A percentile compares a stretch with the other conserved stretches of the same genome.
phyloP scores from a whole-genome alignment of 495 filamentous ascomycete species.

The Umbilicaria muhlenbergii region DNA sequence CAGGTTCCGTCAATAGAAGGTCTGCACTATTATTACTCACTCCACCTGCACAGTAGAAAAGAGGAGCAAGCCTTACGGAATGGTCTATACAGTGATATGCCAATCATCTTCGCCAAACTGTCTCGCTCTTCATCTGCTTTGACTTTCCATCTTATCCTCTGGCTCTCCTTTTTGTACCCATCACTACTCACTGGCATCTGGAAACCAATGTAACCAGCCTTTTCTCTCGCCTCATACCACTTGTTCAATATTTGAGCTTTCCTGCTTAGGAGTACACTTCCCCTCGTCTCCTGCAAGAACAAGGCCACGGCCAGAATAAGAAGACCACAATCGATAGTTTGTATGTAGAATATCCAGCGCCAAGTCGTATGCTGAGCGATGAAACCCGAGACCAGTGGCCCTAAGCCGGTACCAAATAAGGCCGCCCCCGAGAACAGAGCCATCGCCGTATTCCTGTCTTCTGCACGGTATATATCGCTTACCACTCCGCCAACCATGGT shows the following conservation, averaged over 20 bases:
- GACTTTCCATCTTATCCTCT: slow-evolving; percentile 70
- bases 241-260: slow-evolving; percentile 60
- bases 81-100: slow-evolving; percentile 60
- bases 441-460: slow-evolving; percentile 82
- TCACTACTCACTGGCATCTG: slow-evolving; percentile 21
- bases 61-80: slow-evolving; percentile 37
- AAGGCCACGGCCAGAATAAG: slow-evolving; percentile 47
- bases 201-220: slow-evolving; percentile 49
- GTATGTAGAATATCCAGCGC: slow-evolving; percentile 86
- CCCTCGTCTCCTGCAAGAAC: slow-evolving; percentile 71
- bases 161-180: slow-evolving; percentile 21
- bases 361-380: slow-evolving; percentile 53
- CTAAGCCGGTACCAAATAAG: slow-evolving; percentile 66
- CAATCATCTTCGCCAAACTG: slow-evolving; percentile 54
- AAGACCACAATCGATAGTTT: slow-evolving; percentile 52
- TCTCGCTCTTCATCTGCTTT: slow-evolving; percentile 68
- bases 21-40: slow-evolving; percentile 16
- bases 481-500: slow-evolving; percentile 92
- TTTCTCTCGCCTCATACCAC: slow-evolving; percentile 65
- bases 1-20: slow-evolving; percentile 75
- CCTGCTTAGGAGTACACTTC: slow-evolving; percentile 61
- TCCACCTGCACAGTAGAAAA: not conserved
- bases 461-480: slow-evolving; percentile 67
- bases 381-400: slow-evolving; percentile 56
- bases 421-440: slow-evolving; percentile 64